A percentile compares a stretch with the other conserved stretches of the same genome.
These are phyloP conservation scores for Stephanodiscus triporus DNA, from an alignment of 108 stramenopile genomes.

Conservation along the genomic window DNA sequence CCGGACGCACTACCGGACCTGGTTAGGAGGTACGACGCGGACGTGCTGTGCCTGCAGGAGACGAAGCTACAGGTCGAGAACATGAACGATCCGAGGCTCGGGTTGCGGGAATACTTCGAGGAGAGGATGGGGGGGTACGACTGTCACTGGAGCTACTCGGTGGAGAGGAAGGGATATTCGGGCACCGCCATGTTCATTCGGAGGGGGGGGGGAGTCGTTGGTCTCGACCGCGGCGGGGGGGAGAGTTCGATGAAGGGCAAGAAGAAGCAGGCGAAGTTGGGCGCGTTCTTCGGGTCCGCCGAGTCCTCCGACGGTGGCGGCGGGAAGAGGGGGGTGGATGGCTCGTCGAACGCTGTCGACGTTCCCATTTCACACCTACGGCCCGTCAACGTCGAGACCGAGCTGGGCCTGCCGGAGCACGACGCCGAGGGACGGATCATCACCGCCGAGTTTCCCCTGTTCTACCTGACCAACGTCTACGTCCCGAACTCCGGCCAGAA, in stretches of 20 bases:
- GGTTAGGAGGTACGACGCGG: slow-evolving; percentile 63
- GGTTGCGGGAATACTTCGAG: slow-evolving; percentile 61
- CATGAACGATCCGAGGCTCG: slow-evolving; percentile 78
- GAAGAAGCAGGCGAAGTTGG: slow-evolving; percentile 77
- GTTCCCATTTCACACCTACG: slow-evolving; percentile 47
- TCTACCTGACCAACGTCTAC: slow-evolving; percentile 90
- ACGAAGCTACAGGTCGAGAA: slow-evolving; percentile 89
- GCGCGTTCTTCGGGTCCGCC: slow-evolving; percentile 70
- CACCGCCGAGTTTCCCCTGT: slow-evolving; percentile 86
- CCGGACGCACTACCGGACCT: slow-evolving; percentile 67
- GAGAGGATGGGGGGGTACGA: slow-evolving; percentile 82
- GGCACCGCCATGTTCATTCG: slow-evolving; percentile 92
- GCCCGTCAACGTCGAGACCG: slow-evolving; percentile 54
- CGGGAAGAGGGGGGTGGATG: slow-evolving; percentile 18
- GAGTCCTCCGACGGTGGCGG: not conserved
- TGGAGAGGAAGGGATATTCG: slow-evolving; percentile 96
- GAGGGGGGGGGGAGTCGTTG: slow-evolving; percentile 12
- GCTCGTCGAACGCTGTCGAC: slow-evolving; percentile 1
- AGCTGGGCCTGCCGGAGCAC: slow-evolving; percentile 70
- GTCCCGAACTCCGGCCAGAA: slow-evolving; percentile 98
- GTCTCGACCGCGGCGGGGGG: slow-evolving; percentile 8
- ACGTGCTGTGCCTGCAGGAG: slow-evolving; percentile 92
- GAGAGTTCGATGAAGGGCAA: slow-evolving; percentile 29
- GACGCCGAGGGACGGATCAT: slow-evolving; percentile 94
- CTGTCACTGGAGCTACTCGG: slow-evolving; percentile 85